Evolutionary conservation across 1,284 basidiomycete genomes (phyloP).

Genomic region (Inonotus obliquus): DNA sequence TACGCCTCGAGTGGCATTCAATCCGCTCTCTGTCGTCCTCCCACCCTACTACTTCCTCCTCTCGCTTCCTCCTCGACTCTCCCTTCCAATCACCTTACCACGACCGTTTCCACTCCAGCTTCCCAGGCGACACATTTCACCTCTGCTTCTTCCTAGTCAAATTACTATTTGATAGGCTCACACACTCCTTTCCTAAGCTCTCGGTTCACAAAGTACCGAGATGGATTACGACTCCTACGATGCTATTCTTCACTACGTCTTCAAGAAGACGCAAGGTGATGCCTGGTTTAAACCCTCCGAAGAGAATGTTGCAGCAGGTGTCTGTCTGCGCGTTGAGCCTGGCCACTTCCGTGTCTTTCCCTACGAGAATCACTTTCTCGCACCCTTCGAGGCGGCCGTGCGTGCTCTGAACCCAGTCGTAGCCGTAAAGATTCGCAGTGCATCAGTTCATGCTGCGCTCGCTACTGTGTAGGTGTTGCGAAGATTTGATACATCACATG

Average conservation of each 20-base stretch:
- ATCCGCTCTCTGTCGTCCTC: background rate
- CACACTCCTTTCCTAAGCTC: background rate
- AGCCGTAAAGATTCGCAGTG: constrained; percentile 74
- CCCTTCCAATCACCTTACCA: background rate
- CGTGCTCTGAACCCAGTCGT: constrained; percentile 71
- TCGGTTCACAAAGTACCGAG: constrained; percentile 16
- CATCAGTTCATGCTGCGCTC: constrained; percentile 76
- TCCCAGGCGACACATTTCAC: background rate
- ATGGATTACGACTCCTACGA: constrained; percentile 76
- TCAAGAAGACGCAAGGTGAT: constrained; percentile 62
- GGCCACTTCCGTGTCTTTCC: constrained; percentile 65
- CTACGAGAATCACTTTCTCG: constrained; percentile 55
- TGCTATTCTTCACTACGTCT: constrained; percentile 65
- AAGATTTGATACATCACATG: constrained; percentile 8
- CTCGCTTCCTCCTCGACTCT: constrained; percentile 1
- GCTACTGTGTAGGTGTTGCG: constrained; percentile 51
- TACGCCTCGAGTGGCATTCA: background rate
- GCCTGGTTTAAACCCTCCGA: constrained; percentile 74
- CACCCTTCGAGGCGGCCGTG: constrained; percentile 68
- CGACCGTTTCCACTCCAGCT: background rate
- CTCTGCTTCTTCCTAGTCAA: background rate
- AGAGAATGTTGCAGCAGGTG: constrained; percentile 64
- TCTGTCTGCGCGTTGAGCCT: constrained; percentile 60
- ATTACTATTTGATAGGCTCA: background rate
- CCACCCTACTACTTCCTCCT: background rate